phyloP scores from a whole-genome alignment of 1,284 basidiomycete genomes.

The Meira nashicola region DNA sequence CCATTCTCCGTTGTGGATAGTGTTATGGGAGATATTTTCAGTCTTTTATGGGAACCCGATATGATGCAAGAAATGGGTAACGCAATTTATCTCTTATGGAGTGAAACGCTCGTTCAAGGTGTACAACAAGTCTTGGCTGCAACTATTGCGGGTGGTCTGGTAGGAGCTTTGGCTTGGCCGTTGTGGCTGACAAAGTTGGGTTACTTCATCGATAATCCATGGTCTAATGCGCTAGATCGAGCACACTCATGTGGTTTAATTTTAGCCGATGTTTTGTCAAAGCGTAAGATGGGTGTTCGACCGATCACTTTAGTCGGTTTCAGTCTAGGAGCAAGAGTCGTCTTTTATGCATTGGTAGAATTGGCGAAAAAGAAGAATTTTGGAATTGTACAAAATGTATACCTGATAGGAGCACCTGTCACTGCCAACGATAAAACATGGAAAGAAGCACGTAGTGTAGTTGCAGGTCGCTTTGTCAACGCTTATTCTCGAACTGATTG shows the following conservation, averaged over 20 bases:
- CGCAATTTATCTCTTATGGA: conserved; percentile 50
- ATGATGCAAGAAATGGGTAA: conserved; percentile 54
- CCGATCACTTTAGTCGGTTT: conserved; percentile 51
- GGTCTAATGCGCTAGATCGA: conserved; percentile 51
- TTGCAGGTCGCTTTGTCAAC: conserved; percentile 50
- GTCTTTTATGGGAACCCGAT: conserved; percentile 51
- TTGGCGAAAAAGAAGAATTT: conserved; percentile 46
- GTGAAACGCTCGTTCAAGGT: conserved; percentile 51
- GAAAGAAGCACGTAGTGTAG: conserved; percentile 43
- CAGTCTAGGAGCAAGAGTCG: conserved; percentile 49
- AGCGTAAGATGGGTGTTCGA: conserved; percentile 50
- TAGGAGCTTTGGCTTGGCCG: conserved; percentile 49
- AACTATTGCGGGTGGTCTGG: conserved; percentile 48
- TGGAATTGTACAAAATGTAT: conserved; percentile 52
- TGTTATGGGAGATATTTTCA: conserved; percentile 51
- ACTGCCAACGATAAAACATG: conserved; percentile 45
- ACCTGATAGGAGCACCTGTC: conserved; percentile 49
- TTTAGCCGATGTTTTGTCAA: conserved; percentile 44
- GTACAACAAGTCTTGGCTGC: conserved; percentile 49
- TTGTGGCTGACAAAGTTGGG: conserved; percentile 51
- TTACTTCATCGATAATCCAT: conserved; percentile 52
- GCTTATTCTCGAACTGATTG: conserved; percentile 50
- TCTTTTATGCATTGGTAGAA: conserved; percentile 49
- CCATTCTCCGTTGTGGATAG: conserved; percentile 52
- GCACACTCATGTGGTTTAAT: conserved; percentile 48